Evolutionary conservation across 1,139 yeast species (phyloP), one percentile per base, ranked within the genome.

Genomic region (Candida sanyaensis): DNA sequence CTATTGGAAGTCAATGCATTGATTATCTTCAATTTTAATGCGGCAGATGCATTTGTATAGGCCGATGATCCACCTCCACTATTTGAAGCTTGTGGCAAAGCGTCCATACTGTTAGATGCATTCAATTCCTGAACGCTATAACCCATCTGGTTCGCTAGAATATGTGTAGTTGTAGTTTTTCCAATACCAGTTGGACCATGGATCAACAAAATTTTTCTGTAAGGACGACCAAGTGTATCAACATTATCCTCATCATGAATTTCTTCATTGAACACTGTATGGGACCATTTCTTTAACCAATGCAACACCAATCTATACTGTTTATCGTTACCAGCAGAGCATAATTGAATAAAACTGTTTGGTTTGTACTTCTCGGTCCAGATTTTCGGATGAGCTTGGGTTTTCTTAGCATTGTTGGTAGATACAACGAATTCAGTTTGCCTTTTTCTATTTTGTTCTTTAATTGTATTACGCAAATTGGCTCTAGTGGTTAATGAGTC

Each of bases 101-200:
- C 55, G 47, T 74, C 76, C 73, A 73, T 68, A 56, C 77, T 71
- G 63, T 93, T 97, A 56, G 96, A 85, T 1, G 99, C 97, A 66
- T 93, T 93, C 54, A 92, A 77, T 61, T 93, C 99, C 57, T 88
- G 78, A 0, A 88, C 80, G 43, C 83, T 81, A 62, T 87, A 93
- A 0, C 96, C 96, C 42, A 88, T 80, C 55, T 89, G 96, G 44
- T 77, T 78, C 4, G 96, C 96, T 34, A 91, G 78, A 1, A 90
- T 79, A 63, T 92, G 97, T 0, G 95, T 91, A 3, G 91, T 85
- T 0, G 96, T 83, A 0, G 99, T 93, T 63, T 93, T 93, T 6
- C 99, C 99, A n/a, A 88, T 78, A 1, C 99, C 99, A 1, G 97
- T 92, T 0, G 97, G 96, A 0, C 99, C 99, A 62, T 87, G 90